Conservation (phyloP, 371 early-diverging fungal genomes). For the Zancudomyces culisetae region DNA sequence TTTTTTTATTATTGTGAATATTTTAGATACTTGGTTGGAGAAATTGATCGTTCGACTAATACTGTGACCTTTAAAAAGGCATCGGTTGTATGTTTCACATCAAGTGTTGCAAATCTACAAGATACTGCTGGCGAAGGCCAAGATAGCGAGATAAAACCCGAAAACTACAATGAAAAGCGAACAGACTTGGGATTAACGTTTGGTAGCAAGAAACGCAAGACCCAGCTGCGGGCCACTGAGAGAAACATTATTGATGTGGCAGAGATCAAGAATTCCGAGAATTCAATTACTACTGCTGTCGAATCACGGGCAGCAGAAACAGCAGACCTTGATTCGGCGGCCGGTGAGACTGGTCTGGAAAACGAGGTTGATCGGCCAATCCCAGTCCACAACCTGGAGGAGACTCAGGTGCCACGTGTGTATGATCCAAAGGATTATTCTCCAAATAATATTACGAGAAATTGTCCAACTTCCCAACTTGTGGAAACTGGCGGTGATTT, state of each 20-base stretch:
- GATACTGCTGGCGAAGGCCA: slow-evolving; percentile 8
- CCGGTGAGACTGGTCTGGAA: slow-evolving; percentile 27
- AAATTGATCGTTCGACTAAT: slow-evolving; percentile 40
- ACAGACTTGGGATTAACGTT: slow-evolving; percentile 71
- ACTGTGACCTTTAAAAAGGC: slow-evolving; percentile 42
- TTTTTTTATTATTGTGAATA: not conserved
- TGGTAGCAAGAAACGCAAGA: slow-evolving; percentile 68
- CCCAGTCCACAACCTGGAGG: slow-evolving; percentile 44
- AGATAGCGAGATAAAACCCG: slow-evolving; percentile 1
- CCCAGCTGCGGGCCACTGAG: slow-evolving; percentile 54
- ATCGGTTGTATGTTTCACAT: slow-evolving; percentile 39
- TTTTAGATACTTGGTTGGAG: slow-evolving; percentile 45
- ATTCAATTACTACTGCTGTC: slow-evolving; percentile 14
- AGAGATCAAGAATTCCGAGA: slow-evolving; percentile 10
- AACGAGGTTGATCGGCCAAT: slow-evolving; percentile 41
- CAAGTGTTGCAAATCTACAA: slow-evolving; percentile 44
- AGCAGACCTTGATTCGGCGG: too few species aligned
- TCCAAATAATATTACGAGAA: not conserved
- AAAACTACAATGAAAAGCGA: slow-evolving; percentile 25
- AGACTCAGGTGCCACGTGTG: slow-evolving; percentile 42
- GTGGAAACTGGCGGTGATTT: not conserved
- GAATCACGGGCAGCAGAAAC: slow-evolving; percentile 13
- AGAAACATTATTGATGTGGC: slow-evolving; percentile 57
- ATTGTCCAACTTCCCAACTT: not conserved
- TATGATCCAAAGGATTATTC: slow-evolving; percentile 30